Conservation (phyloP, 2,329 filamentous ascomycete genomes). For the Alternaria atra region DNA sequence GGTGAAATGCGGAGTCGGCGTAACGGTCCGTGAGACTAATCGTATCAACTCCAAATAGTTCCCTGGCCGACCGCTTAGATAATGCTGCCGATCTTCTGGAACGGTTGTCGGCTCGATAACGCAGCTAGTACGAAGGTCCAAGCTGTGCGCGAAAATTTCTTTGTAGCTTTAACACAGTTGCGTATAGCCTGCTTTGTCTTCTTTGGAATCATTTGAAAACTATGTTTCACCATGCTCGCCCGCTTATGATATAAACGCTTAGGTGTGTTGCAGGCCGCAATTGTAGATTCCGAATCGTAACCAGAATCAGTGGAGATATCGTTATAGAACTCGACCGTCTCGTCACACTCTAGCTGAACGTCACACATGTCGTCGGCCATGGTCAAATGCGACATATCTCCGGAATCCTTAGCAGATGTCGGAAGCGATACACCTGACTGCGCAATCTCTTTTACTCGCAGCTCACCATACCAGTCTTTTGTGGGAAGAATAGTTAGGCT, state of each 20-base stretch:
- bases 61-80: background rate
- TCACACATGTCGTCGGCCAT: background rate
- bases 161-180: constrained; percentile 6
- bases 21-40: background rate
- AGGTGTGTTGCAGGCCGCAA: background rate
- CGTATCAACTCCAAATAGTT: background rate
- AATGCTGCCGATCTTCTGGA: background rate
- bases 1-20: background rate
- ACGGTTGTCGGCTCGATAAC: background rate
- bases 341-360: background rate
- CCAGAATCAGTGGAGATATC: background rate
- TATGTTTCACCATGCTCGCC: background rate
- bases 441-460: background rate
- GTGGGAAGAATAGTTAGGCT: background rate
- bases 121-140: constrained; percentile 3
- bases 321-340: background rate
- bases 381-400: background rate
- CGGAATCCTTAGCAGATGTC: background rate
- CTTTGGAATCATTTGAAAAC: background rate
- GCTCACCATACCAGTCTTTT: background rate
- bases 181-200: background rate
- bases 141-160: constrained; percentile 1
- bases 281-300: background rate
- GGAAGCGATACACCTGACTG: background rate
- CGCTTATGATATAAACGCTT: background rate